Percentiles rank a stretch among this genome's conserved stretches.
Evolutionary conservation across 1,284 basidiomycete species (phyloP).

Genomic region (Tylopilus sp.): DNA sequence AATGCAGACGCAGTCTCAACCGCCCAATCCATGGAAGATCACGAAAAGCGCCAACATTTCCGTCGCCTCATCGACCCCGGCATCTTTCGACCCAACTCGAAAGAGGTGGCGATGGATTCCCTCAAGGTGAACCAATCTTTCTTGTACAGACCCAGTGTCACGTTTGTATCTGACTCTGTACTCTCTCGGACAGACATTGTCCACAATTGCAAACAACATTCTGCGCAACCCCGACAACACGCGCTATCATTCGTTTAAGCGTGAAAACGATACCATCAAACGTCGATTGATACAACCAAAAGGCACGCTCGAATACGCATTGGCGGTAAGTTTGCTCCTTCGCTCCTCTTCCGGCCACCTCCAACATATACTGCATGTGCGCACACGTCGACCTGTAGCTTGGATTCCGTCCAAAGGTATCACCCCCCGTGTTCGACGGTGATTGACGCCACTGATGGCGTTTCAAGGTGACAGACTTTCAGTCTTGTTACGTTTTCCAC

Average conservation of each 20-base stretch:
- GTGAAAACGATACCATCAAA: slow-evolving; percentile 78
- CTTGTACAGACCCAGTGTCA: neutral
- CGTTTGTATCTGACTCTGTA: neutral
- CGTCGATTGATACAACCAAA: slow-evolving; percentile 68
- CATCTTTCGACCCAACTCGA: slow-evolving; percentile 78
- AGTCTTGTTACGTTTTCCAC: slow-evolving; percentile 75
- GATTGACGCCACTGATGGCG: neutral
- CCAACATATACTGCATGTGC: no score
- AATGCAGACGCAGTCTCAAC: slow-evolving; percentile 42
- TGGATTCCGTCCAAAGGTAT: slow-evolving; percentile 74
- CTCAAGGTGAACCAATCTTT: slow-evolving; percentile 62
- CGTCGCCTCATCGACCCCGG: slow-evolving; percentile 81
- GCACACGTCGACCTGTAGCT: slow-evolving; percentile 55
- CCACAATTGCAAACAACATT: slow-evolving; percentile 78
- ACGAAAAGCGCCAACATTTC: slow-evolving; percentile 75
- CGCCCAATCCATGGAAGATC: slow-evolving; percentile 62
- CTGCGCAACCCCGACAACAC: slow-evolving; percentile 74
- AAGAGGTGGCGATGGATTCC: slow-evolving; percentile 66
- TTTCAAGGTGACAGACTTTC: slow-evolving; percentile 58
- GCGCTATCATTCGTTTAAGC: slow-evolving; percentile 79
- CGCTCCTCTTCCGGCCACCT: neutral
- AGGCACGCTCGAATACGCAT: slow-evolving; percentile 81
- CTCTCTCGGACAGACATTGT: slow-evolving; percentile 62
- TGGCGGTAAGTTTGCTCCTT: slow-evolving; percentile 62
- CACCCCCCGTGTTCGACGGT: neutral